phyloP scores from a whole-genome alignment of 805 yeast genomes.

The Ogataea ramenticola region DNA sequence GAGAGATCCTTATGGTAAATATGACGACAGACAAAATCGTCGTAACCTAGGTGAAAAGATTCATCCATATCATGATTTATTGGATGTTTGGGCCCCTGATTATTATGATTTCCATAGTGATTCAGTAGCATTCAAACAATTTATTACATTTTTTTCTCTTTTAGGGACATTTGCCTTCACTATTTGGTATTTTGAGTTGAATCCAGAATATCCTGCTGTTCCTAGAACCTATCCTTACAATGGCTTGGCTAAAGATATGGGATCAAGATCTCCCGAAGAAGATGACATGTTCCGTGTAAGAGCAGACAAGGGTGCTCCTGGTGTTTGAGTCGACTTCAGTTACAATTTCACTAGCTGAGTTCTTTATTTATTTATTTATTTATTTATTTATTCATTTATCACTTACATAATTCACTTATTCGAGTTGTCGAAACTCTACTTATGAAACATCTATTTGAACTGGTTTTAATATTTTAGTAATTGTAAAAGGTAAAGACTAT shows the following conservation, averaged over 20 bases:
- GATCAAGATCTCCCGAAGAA: slow-evolving; percentile 47
- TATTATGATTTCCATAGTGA: slow-evolving; percentile 54
- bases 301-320: slow-evolving; percentile 25
- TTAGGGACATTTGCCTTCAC: slow-evolving; percentile 33
- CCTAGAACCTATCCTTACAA: slow-evolving; percentile 70
- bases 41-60: slow-evolving; percentile 71
- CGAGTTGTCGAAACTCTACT: no score
- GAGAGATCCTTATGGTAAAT: slow-evolving; percentile 64
- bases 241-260: slow-evolving; percentile 70
- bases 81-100: slow-evolving; percentile 86
- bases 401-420: no score
- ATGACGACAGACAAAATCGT: slow-evolving; percentile 76
- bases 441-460: no score
- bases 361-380: background rate
- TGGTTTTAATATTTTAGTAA: no score
- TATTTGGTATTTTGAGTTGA: slow-evolving; percentile 44
- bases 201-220: slow-evolving; percentile 65
- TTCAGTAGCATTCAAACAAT: slow-evolving; percentile 51
- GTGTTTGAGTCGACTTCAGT: background rate
- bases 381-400: no score
- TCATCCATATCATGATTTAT: slow-evolving; percentile 62
- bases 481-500: no score
- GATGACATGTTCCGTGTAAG: slow-evolving; percentile 33
- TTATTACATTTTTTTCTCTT: slow-evolving; percentile 48
- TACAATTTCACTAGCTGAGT: background rate